These are phyloP conservation scores for Capronia americana DNA, from an alignment of 2,329 filamentous ascomycete species.

Conservation along the genomic window DNA sequence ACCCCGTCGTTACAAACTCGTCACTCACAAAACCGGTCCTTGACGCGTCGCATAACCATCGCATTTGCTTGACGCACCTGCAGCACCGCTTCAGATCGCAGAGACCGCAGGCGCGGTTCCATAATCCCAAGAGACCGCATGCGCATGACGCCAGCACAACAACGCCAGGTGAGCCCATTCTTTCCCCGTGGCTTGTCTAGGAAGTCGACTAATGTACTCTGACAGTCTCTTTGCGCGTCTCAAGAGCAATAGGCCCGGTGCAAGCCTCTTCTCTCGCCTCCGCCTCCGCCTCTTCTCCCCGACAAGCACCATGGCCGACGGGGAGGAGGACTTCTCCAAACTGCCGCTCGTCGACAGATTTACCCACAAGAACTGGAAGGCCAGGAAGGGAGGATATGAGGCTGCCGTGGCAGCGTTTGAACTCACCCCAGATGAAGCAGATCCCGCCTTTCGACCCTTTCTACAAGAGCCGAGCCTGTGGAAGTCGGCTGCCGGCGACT, in stretches of 20 bases:
- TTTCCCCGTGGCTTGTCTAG: neutral
- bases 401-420: slow-evolving; percentile 88
- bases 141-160: slow-evolving; percentile 16
- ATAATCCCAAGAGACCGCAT: slow-evolving; percentile 5
- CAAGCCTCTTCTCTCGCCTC: slow-evolving; percentile 25
- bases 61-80: neutral
- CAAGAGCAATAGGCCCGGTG: slow-evolving; percentile 22
- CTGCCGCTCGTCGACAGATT: slow-evolving; percentile 52
- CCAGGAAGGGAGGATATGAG: slow-evolving; percentile 93
- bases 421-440: slow-evolving; percentile 80
- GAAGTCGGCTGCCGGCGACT: slow-evolving; percentile 92
- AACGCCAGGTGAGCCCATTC: slow-evolving; percentile 9
- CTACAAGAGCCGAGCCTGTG: slow-evolving; percentile 82
- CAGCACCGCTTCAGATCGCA: neutral
- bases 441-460: slow-evolving; percentile 86
- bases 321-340: slow-evolving; percentile 52
- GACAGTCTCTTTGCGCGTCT: slow-evolving; percentile 33
- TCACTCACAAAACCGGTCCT: neutral
- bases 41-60: slow-evolving; percentile 14
- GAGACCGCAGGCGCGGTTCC: slow-evolving; percentile 9
- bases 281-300: slow-evolving; percentile 36
- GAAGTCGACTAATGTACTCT: slow-evolving; percentile 34
- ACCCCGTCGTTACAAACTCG: neutral
- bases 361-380: slow-evolving; percentile 80
- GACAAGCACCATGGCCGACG: slow-evolving; percentile 49